Evolutionary conservation across 768 basidiomycete species (phyloP).

Genomic region (Macrocybe gigantea): DNA sequence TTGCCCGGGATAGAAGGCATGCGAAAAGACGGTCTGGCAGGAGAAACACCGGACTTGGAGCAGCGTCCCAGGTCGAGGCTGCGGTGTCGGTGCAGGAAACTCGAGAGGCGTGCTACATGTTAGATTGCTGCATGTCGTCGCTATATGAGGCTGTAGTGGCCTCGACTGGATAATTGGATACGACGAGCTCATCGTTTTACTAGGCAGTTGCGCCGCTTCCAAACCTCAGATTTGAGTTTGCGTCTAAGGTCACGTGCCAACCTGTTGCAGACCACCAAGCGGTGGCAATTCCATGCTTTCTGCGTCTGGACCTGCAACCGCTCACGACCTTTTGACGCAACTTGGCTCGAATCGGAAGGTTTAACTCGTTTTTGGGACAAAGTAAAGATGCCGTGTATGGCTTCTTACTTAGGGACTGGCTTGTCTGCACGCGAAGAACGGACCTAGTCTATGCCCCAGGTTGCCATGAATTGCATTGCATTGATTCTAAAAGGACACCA

Average conservation of each 20-base stretch:
- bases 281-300: too few relatives aligned
- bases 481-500: neutral
- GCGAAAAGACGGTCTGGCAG: conserved; percentile 54
- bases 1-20: conserved; percentile 66
- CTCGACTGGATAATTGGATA: conserved; percentile 57
- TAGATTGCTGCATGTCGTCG: conserved; percentile 48
- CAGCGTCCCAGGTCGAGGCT: conserved; percentile 48
- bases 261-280: too few relatives aligned
- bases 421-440: too few relatives aligned
- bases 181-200: conserved; percentile 36
- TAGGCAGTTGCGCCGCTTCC: conserved; percentile 2
- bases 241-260: neutral
- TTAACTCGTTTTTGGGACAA: too few relatives aligned
- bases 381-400: too few relatives aligned
- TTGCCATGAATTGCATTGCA: neutral
- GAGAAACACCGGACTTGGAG: conserved; percentile 67
- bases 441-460: neutral
- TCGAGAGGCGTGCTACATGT: conserved; percentile 53
- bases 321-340: too few relatives aligned
- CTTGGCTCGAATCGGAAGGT: too few relatives aligned
- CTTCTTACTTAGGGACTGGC: neutral
- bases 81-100: conserved; percentile 59
- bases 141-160: conserved; percentile 60
- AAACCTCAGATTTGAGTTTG: neutral
- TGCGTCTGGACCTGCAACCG: too few relatives aligned